phyloP scores from a whole-genome alignment of 352 stramenopile genomes.

The Lagenidium giganteum region DNA sequence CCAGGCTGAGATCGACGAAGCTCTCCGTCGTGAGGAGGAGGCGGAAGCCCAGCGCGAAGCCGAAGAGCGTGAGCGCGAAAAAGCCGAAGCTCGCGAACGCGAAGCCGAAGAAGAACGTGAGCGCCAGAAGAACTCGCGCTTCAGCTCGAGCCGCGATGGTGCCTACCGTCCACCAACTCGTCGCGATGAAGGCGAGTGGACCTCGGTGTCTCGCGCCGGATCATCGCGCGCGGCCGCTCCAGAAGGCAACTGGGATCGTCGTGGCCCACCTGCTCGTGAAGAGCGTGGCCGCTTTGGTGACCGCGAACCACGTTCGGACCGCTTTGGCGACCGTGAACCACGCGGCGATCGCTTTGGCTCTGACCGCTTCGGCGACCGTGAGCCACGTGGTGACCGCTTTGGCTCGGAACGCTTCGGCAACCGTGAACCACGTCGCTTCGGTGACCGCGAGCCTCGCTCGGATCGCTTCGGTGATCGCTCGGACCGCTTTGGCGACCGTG shows the following conservation, averaged over 20 bases:
- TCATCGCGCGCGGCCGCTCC: constrained; percentile 27
- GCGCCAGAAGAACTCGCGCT: constrained; percentile 34
- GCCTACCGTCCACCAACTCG: constrained; percentile 22
- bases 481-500: constrained; percentile 28
- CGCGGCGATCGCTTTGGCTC: background rate
- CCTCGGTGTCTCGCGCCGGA: constrained; percentile 36
- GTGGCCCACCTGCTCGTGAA: constrained; percentile 34
- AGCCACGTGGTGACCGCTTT: constrained; percentile 8
- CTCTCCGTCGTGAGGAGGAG: constrained; percentile 62
- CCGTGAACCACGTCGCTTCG: constrained; percentile 14
- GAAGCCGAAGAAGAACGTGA: constrained; percentile 12
- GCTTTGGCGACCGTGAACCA: constrained; percentile 17
- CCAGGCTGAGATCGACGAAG: constrained; percentile 56
- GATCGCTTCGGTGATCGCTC: constrained; percentile 9
- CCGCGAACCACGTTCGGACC: constrained; percentile 11
- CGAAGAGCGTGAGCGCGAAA: constrained; percentile 40
- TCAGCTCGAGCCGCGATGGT: constrained; percentile 12
- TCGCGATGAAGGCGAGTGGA: constrained; percentile 51
- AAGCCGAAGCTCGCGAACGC: constrained; percentile 5
- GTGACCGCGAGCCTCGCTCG: no score
- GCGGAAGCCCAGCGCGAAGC: constrained; percentile 31
- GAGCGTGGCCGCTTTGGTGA: constrained; percentile 12
- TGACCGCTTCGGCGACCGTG: constrained; percentile 4
- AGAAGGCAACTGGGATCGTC: constrained; percentile 56
- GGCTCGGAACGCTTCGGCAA: constrained; percentile 21